These are phyloP conservation scores for Alternaria arborescens DNA, from an alignment of 2,329 filamentous ascomycete genomes.

Conservation along the genomic window DNA sequence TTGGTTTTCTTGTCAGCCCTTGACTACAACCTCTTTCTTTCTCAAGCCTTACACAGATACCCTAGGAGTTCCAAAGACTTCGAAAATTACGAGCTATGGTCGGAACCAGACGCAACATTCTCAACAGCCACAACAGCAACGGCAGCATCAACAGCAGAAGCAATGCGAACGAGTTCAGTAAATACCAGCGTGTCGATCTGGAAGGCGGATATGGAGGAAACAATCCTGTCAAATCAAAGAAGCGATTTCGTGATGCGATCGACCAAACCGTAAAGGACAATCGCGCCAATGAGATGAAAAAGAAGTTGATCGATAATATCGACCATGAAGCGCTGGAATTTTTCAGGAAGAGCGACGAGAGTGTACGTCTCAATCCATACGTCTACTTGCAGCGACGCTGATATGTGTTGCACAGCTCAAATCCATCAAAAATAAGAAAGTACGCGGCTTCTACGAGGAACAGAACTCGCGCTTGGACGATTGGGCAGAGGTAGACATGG, in stretches of 20 bases:
- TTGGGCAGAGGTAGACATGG: conserved; percentile 67
- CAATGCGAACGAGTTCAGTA: conserved; percentile 19
- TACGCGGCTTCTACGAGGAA: conserved; percentile 63
- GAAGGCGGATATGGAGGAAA: conserved; percentile 41
- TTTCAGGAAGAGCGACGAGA: conserved; percentile 61
- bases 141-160: conserved; percentile 13
- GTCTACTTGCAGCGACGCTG: not conserved
- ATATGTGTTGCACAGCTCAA: conserved; percentile 52
- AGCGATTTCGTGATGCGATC: conserved; percentile 59
- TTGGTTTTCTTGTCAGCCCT: conserved; percentile 4
- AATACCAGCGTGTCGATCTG: conserved; percentile 35
- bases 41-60: not conserved
- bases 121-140: conserved; percentile 19
- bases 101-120: conserved; percentile 29
- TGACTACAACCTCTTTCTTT: not conserved
- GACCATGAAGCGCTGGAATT: conserved; percentile 59
- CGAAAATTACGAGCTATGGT: conserved; percentile 29
- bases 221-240: conserved; percentile 23
- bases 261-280: conserved; percentile 57
- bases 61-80: not conserved
- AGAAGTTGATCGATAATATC: conserved; percentile 58
- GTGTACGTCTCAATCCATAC: conserved; percentile 38
- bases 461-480: conserved; percentile 65
- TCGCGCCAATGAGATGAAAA: conserved; percentile 59
- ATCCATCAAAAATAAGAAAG: conserved; percentile 59